Evolutionary conservation across 805 yeast species (phyloP), one percentile per base, ranked within the genome.

Genomic region (Kodamaea hsintzibuensis): DNA sequence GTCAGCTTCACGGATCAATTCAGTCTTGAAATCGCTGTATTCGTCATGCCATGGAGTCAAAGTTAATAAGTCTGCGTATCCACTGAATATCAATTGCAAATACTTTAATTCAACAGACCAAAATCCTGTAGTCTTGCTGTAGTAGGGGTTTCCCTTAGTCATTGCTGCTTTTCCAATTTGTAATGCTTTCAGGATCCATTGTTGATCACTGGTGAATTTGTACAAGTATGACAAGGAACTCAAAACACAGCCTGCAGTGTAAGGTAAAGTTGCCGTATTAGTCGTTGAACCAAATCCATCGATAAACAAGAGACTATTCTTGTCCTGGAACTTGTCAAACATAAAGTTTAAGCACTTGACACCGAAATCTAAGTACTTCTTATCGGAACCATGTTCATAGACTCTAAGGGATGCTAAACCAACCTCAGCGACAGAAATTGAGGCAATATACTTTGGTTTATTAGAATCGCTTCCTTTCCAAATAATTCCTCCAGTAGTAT

Each of bases 341-440:
- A 60, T 56, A 45, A 47, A 63, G 49, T 57, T 47, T 55, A 60
- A 50, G 44, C 69, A 61, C 12, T 57, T 49, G 33, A 51, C 50
- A 6, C 66, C 60, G 47, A 62, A 68, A 0, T 18, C 35, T 7
- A 65, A 22, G 27, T 58, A 55, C 7, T 44, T 50, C 4, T 38
- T 27, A 42, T 65, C 61, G 2, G 55, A 37, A n/a, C 56, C 60
- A 17, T 57, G 39, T 39, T 54, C 57, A 52, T 62, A 64, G 6
- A 67, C 40, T 43, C 58, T 55, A 10, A 62, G 55, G 2, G 71
- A 68, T 8, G 70, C 69, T 33, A 68, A 58, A 3, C 68, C 71
- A 1, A 66, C 64, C 53, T 68, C 72, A 12, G 61, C 58, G 7
- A 69, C 64, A 5, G 71, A 66, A 39, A 68, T 68, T 13, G 72